Evolutionary conservation across 352 stramenopile species (phyloP), one percentile per base, ranked within the genome.

Genomic region (Pythium vanterpoolii): DNA sequence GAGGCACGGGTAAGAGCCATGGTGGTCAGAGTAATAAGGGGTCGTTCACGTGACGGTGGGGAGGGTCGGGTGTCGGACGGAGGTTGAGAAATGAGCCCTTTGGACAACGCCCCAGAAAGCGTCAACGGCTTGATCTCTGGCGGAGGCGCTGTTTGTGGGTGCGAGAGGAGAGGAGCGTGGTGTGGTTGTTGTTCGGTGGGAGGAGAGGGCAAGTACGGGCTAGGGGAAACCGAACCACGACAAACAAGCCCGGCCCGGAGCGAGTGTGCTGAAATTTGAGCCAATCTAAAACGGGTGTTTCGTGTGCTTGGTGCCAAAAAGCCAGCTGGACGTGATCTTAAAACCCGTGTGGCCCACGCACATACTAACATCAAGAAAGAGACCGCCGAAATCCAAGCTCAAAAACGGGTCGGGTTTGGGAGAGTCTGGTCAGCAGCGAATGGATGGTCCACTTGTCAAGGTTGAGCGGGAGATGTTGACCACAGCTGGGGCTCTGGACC

Each of bases 1-100:
- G 79, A 86, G 23, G 80, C 83, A 54, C 79, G 79, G 5, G 82
- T 88, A 16, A 91, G 70, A 62, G 82, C 81, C 79, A 89, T 89
- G 13, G 38, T 61, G 42, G 24, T 68, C 1, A 62, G 56, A 53
- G 45, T 18, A n/a, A 33, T 66, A 2, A 61, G 55, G 56, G 43
- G n/a, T n/a, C 34, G 44, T 27, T 13, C 40, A 49, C 49, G 33
- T 24, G 33, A 34, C 23, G 4, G 18, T 38, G 21, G 16, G 9
- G 45, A 31, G 26, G 23, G 53, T 69, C 30, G 50, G 54, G 62
- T 56, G 63, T 65, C 55, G 63, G 63, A 70, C 63, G 63, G 56
- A 70, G 63, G 63, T 64, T 40, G 51, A 50, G 45, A 70, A 70
- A 70, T 70, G 63, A 69, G 28, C 34, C 27, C 24, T 21, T 19